These are phyloP conservation scores for Odonthalia washingtoniensis DNA, from an alignment of 31 red algal species.

Conservation along the genomic window DNA sequence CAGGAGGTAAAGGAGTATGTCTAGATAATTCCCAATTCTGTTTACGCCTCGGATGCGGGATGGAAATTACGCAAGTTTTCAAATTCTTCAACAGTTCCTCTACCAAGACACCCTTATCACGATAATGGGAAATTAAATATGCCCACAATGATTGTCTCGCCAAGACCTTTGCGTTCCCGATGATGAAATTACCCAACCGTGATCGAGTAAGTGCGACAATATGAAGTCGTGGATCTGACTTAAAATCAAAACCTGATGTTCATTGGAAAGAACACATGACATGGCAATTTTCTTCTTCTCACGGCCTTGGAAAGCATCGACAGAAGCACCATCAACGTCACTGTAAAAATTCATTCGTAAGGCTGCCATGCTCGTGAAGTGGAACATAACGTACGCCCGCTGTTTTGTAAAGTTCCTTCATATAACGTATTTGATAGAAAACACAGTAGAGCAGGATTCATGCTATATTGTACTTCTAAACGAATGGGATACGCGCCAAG, in stretches of 20 bases:
- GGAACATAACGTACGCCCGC: slow-evolving; percentile 83
- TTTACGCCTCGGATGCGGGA: slow-evolving; percentile 71
- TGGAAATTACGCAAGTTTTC: slow-evolving; percentile 74
- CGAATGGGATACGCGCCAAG: slow-evolving; percentile 81
- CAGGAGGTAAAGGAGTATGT: slow-evolving; percentile 66
- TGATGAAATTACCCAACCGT: slow-evolving; percentile 76
- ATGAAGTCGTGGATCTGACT: slow-evolving; percentile 79
- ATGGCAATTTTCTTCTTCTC: slow-evolving; percentile 92
- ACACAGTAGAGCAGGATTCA: slow-evolving; percentile 85
- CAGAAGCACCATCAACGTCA: slow-evolving; percentile 91
- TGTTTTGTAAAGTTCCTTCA: slow-evolving; percentile 90
- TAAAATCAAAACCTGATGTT: slow-evolving; percentile 94
- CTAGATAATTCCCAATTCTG: slow-evolving; percentile 76
- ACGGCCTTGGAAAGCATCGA: slow-evolving; percentile 95
- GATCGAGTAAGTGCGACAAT: slow-evolving; percentile 93
- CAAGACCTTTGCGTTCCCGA: slow-evolving; percentile 93
- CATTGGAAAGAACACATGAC: slow-evolving; percentile 92
- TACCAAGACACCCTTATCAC: slow-evolving; percentile 79
- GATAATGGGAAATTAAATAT: slow-evolving; percentile 73
- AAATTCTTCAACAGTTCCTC: slow-evolving; percentile 83
- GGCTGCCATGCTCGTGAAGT: slow-evolving; percentile 86
- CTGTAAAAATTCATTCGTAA: slow-evolving; percentile 85
- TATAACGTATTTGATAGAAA: slow-evolving; percentile 95
- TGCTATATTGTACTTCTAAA: slow-evolving; percentile 93
- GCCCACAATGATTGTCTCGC: slow-evolving; percentile 83